phyloP scores from a whole-genome alignment of 1,139 yeast genomes.

The Kodamaea sp. region DNA sequence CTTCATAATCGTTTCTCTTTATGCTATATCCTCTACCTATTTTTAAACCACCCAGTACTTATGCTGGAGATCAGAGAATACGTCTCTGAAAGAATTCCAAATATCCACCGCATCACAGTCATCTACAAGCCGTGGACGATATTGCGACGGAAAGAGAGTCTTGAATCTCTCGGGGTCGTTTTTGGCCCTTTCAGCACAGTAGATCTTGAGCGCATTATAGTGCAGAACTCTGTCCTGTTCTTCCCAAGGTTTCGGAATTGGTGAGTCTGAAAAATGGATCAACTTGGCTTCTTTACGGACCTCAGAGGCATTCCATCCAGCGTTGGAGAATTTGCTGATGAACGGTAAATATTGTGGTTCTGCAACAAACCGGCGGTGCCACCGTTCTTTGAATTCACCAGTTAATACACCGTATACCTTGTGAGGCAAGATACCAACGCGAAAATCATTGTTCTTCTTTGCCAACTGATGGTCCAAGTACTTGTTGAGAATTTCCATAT shows the following conservation, averaged over 20 bases:
- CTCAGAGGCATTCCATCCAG: constrained; percentile 30
- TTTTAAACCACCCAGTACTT: constrained; percentile 10
- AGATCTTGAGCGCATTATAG: constrained; percentile 29
- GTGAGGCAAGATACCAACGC: constrained; percentile 46
- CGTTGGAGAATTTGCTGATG: constrained; percentile 19
- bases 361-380: constrained; percentile 25
- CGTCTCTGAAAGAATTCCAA: constrained; percentile 25
- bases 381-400: constrained; percentile 45
- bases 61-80: constrained; percentile 9
- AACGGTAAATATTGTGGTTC: constrained; percentile 40
- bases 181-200: constrained; percentile 21
- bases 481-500: constrained; percentile 52
- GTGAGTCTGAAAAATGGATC: constrained; percentile 46
- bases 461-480: constrained; percentile 21
- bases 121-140: constrained; percentile 29
- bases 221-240: constrained; percentile 16
- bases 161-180: constrained; percentile 15
- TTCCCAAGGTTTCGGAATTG: constrained; percentile 52
- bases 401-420: constrained; percentile 47
- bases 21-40: neutral
- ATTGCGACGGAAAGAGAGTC: constrained; percentile 21
- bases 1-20: too few relatives aligned
- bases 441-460: constrained; percentile 17
- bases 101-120: constrained; percentile 37
- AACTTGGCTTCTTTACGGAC: constrained; percentile 25